Conservation (phyloP, 2,329 filamentous ascomycete genomes). For the Parafenestella ontariensis region DNA sequence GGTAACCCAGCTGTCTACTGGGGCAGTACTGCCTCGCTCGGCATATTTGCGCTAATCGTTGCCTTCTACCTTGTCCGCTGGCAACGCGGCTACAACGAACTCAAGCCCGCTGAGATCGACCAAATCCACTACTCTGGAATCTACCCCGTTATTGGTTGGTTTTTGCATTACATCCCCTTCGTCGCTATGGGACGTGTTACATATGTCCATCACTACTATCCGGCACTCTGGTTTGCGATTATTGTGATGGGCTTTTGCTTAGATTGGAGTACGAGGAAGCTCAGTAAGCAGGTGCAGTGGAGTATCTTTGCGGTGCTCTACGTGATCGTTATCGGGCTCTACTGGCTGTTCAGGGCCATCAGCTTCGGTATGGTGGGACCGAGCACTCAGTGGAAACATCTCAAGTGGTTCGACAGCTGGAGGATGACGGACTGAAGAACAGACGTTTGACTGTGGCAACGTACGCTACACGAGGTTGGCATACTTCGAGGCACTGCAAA, state of each 20-base stretch:
- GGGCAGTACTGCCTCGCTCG: constrained; percentile 84
- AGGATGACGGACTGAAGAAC: constrained; percentile 72
- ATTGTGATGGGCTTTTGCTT: constrained; percentile 85
- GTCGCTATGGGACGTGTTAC: constrained; percentile 98
- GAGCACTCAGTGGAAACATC: constrained; percentile 83
- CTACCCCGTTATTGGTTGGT: constrained; percentile 92
- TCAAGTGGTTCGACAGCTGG: constrained; percentile 94
- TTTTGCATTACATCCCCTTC: constrained; percentile 95
- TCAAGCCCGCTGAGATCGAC: constrained; percentile 81
- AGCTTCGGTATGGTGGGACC: constrained; percentile 94
- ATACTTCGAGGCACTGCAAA: not conserved
- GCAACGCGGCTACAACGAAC: constrained; percentile 91
- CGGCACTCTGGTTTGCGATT: constrained; percentile 96
- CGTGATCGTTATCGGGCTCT: constrained; percentile 76
- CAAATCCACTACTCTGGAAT: constrained; percentile 93
- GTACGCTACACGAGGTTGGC: not conserved
- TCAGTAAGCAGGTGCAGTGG: constrained; percentile 69
- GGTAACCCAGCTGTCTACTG: constrained; percentile 97
- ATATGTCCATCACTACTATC: constrained; percentile 99
- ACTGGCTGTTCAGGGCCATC: constrained; percentile 89
- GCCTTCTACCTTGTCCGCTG: constrained; percentile 89
- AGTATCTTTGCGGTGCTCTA: constrained; percentile 79
- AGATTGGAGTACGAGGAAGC: constrained; percentile 79
- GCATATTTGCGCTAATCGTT: constrained; percentile 73
- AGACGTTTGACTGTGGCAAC: not conserved